Percentiles rank a stretch among this genome's conserved stretches.
Evolutionary conservation across 495 filamentous ascomycete genomes (phyloP).

Genomic region (Amphirosellinia nigrospora): DNA sequence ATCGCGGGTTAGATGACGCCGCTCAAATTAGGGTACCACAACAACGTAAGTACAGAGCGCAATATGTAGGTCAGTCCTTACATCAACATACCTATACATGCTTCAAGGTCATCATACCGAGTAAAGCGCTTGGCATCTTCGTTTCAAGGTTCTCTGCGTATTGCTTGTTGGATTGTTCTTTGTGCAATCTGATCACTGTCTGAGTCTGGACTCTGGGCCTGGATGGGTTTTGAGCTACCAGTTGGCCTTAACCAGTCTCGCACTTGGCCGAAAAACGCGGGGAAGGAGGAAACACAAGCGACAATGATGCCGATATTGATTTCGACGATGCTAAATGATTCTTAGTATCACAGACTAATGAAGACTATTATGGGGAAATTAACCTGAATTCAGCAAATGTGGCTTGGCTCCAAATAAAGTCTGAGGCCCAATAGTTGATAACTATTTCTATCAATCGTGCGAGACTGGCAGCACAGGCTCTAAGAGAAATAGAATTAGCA

Average conservation of each 20-base stretch:
- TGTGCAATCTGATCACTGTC: background rate
- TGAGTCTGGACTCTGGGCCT: background rate
- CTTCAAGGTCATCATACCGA: background rate
- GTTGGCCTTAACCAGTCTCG: background rate
- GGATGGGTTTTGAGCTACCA: background rate
- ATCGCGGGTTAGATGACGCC: background rate
- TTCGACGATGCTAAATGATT: background rate
- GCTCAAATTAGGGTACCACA: background rate
- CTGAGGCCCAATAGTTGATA: background rate
- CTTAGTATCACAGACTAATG: background rate
- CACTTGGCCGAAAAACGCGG: background rate
- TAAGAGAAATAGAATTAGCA: background rate
- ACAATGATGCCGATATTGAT: slow-evolving; percentile 14
- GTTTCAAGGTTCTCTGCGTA: too few species aligned
- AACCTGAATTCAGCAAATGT: background rate
- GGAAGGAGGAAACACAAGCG: slow-evolving; percentile 4
- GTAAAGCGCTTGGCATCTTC: background rate
- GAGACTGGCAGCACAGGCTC: background rate
- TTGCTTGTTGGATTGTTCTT: background rate
- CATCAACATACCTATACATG: background rate
- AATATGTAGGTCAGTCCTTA: too few species aligned
- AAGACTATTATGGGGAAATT: background rate
- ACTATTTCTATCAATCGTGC: background rate
- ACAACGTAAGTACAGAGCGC: too few species aligned
- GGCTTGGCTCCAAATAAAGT: background rate